phyloP scores from a whole-genome alignment of 2,329 filamentous ascomycete genomes.

The Microdochium paspali region DNA sequence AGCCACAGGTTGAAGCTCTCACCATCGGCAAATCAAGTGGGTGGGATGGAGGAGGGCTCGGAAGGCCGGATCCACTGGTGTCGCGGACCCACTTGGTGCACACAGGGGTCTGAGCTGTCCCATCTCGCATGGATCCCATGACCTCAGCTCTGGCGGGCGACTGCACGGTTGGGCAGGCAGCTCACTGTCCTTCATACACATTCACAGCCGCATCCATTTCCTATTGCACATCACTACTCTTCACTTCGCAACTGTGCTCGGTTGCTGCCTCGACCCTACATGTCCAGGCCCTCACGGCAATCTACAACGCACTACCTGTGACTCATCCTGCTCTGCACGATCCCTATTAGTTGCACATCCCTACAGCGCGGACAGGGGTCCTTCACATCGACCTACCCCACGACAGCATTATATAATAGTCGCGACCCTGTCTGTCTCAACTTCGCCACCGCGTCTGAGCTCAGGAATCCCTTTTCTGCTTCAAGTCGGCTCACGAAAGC shows the following conservation, averaged over 20 bases:
- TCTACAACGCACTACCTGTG: background rate
- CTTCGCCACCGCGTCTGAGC: background rate
- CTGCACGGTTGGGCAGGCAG: background rate
- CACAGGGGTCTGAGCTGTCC: background rate
- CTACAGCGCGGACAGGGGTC: background rate
- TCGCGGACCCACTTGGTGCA: background rate
- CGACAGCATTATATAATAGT: background rate
- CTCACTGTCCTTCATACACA: background rate
- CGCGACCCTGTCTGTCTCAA: background rate
- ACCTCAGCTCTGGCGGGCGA: background rate
- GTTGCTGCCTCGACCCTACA: no score
- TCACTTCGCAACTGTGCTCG: background rate
- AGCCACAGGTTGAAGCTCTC: background rate
- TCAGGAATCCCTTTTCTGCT: background rate
- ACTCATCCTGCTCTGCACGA: background rate
- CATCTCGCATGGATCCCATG: background rate
- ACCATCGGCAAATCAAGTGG: background rate
- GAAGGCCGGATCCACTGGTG: background rate
- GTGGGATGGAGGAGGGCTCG: background rate
- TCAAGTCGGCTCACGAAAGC: background rate
- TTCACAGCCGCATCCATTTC: background rate
- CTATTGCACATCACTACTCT: background rate
- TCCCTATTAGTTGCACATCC: background rate
- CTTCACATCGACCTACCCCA: background rate
- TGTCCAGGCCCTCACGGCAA: no score